Conservation (phyloP, 768 basidiomycete species). For the Russula sp. region DNA sequence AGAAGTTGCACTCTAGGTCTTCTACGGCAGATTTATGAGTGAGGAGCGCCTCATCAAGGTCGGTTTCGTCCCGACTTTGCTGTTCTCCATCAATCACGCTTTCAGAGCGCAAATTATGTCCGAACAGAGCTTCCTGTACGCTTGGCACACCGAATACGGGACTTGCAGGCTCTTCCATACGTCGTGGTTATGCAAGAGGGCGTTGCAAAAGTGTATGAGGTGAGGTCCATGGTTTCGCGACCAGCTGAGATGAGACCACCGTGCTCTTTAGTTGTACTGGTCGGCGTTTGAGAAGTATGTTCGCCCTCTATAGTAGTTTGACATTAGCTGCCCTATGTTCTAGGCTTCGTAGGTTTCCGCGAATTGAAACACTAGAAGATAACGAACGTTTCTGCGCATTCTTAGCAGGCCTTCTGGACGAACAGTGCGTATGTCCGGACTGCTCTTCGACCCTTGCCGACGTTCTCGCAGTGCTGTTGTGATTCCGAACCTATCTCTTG, state of each 20-base stretch:
- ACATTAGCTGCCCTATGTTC: conserved; percentile 13
- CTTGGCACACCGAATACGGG: conserved; percentile 80
- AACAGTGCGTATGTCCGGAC: conserved; percentile 56
- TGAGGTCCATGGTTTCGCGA: conserved; percentile 32
- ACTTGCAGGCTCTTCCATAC: conserved; percentile 81
- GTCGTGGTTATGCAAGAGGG: conserved; percentile 82
- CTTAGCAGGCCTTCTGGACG: conserved; percentile 53
- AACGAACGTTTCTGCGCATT: conserved; percentile 79
- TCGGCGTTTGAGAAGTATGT: conserved; percentile 76
- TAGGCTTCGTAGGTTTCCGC: conserved; percentile 55
- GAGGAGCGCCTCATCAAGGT: conserved; percentile 74
- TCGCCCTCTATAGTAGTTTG: not conserved
- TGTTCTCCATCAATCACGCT: not conserved
- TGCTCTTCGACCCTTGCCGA: conserved; percentile 1
- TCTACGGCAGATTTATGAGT: conserved; percentile 80
- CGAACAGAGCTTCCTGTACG: conserved; percentile 84
- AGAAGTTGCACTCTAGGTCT: conserved; percentile 47
- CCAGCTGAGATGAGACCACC: not conserved
- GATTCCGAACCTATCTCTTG: conserved; percentile 77
- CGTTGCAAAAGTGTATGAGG: conserved; percentile 79
- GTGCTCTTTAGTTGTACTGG: conserved; percentile 66
- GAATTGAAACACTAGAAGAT: conserved; percentile 62
- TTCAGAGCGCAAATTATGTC: conserved; percentile 84
- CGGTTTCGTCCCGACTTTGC: conserved; percentile 19
- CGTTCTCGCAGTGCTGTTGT: conserved; percentile 50